These are phyloP conservation scores for Graphiopsis chlorocephala DNA, from an alignment of 2,329 filamentous ascomycete species.

Conservation along the genomic window DNA sequence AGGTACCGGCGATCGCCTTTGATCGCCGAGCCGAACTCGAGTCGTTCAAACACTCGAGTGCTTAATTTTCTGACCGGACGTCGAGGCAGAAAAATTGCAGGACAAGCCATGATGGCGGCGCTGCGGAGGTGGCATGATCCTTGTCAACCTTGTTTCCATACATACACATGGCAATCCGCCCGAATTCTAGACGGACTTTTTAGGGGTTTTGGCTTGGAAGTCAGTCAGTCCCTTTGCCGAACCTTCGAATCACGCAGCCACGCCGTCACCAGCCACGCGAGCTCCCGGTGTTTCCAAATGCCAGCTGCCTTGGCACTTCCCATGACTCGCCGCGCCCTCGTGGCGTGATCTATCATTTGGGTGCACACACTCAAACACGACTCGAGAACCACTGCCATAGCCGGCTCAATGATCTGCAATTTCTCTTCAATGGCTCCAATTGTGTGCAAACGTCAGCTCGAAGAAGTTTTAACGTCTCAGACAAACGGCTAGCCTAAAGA, in stretches of 20 bases:
- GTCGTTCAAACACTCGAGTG: not conserved
- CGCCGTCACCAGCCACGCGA: conserved; percentile 13
- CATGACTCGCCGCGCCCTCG: conserved; percentile 9
- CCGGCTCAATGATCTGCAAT: not conserved
- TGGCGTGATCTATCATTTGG: conserved; percentile 12
- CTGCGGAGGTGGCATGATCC: not conserved
- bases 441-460: not conserved
- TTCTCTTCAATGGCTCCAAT: not conserved
- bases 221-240: not conserved
- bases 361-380: not conserved
- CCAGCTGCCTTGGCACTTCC: not conserved
- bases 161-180: not conserved
- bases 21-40: not conserved
- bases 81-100: not conserved
- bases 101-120: not conserved
- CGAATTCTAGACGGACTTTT: not conserved
- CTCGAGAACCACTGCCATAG: not conserved
- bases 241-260: not conserved
- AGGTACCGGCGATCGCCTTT: not conserved
- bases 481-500: not conserved
- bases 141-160: not conserved
- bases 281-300: not conserved
- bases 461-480: not conserved
- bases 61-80: not conserved
- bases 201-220: not conserved